phyloP scores from a whole-genome alignment of 257 asterid genomes.

The Rauvolfia tetraphylla region DNA sequence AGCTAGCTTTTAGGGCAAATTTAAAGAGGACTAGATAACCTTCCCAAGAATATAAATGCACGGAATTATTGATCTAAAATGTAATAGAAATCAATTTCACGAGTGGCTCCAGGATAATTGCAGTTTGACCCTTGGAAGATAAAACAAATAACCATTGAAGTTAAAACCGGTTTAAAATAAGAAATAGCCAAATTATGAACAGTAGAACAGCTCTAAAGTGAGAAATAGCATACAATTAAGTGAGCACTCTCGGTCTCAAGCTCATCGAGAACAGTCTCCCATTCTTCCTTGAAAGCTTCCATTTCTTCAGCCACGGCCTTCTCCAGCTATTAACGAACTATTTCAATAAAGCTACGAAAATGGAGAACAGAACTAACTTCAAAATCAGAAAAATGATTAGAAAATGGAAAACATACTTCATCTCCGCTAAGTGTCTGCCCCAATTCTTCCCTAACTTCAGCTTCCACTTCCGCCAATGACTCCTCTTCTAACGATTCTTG shows the following conservation, averaged over 20 bases:
- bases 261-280: conserved; percentile 85
- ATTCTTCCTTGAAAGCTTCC: conserved; percentile 67
- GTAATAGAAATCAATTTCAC: neutral
- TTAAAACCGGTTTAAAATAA: neutral
- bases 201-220: neutral
- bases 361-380: neutral
- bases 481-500: conserved; percentile 94
- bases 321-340: conserved; percentile 51
- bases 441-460: conserved; percentile 87
- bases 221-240: conserved; percentile 52
- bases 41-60: neutral
- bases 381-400: neutral
- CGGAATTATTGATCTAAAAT: neutral
- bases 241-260: conserved; percentile 89
- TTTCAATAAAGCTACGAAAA: conserved; percentile 5
- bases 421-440: conserved; percentile 56
- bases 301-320: conserved; percentile 76
- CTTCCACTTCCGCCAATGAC: conserved; percentile 65
- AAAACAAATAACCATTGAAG: neutral
- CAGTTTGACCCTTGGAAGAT: neutral
- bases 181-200: too few relatives aligned
- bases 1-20: neutral
- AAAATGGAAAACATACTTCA: conserved; percentile 37
- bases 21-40: neutral
- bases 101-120: neutral